Base-by-base conservation (phyloP, 768 basidiomycete species). In the Pholiota microspora region DNA sequence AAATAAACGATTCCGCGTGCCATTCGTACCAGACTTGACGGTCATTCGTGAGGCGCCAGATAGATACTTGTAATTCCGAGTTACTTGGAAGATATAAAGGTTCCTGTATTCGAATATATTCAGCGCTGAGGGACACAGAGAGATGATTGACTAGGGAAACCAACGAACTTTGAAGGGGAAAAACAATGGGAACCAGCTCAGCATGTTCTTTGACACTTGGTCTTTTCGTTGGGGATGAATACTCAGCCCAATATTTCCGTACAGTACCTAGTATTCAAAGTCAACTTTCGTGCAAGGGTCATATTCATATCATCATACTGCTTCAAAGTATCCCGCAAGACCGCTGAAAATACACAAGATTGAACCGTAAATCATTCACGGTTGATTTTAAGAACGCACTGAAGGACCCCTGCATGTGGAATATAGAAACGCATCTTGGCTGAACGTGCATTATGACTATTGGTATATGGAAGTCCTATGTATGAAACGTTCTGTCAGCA, bases 21-120 rank as follows among this genome's bases (percentile, higher is more conserved):
- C 97, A 99, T 71, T 98, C 97, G 71, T 98, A 98, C 97, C 97
- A 99, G 12, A 99, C 91, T 61, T 89, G 88, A 15, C 85, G 83
- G 53, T 87, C 81, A 69, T 90, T 91, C 2, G 94, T 96, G 58
- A 97, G 72, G 23, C 97, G 86, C 95, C 97, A 99, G 24, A 99
- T 83, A 21, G 89, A 89, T 3, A 98, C 92, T 56, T 92, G 89
- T 10, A 99, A 75, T 65, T 99, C 97, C 15, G 92, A 89, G 64
- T 92, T 88, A 62, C 87, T 86, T 12, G 97, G 97, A 0, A 98
- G 79, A 67, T 97, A 98, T 3, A 99, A 71, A 0, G 97, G 92
- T 62, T 97, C 93, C 93, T 97, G 62, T 7, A 35, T 56, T 21
- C 34, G 25, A 38, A 55, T 53, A 42, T 38, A 34, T 9, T 27